Percentiles rank a stretch among this genome's conserved stretches.
Conservation (phyloP, 345 rosid genomes). For the Eucalyptus regnans region DNA sequence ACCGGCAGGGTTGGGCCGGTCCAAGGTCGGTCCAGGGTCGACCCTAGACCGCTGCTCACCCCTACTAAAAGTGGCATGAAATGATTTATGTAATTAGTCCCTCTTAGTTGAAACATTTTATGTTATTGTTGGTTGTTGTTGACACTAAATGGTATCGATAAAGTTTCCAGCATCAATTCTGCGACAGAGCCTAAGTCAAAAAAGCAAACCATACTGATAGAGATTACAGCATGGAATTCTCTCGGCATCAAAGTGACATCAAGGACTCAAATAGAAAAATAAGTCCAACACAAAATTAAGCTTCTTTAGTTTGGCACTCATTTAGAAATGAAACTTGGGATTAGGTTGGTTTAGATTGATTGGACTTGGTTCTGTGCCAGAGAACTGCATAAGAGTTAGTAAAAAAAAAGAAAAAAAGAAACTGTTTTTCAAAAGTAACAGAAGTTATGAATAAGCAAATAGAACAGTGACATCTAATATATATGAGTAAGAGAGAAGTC, state of each 20-base stretch:
- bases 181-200: neutral
- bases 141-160: neutral
- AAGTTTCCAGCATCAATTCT: neutral
- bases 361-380: neutral
- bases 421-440: neutral
- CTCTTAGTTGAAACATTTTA: neutral
- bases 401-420: neutral
- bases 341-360: neutral
- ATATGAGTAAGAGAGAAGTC: neutral
- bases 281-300: neutral
- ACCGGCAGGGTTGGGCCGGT: too few species aligned
- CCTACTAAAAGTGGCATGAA: neutral
- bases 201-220: neutral
- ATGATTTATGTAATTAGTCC: neutral
- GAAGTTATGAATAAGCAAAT: neutral
- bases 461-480: neutral
- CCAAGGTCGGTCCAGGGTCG: too few species aligned
- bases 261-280: neutral
- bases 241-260: neutral
- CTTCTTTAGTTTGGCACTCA: neutral
- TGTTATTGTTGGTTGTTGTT: neutral
- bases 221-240: neutral
- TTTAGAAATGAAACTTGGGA: neutral
- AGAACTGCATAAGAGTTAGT: neutral
- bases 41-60: too few species aligned